Base-by-base conservation (phyloP, 495 filamentous ascomycete genomes). In the Penicillium ucsense region DNA sequence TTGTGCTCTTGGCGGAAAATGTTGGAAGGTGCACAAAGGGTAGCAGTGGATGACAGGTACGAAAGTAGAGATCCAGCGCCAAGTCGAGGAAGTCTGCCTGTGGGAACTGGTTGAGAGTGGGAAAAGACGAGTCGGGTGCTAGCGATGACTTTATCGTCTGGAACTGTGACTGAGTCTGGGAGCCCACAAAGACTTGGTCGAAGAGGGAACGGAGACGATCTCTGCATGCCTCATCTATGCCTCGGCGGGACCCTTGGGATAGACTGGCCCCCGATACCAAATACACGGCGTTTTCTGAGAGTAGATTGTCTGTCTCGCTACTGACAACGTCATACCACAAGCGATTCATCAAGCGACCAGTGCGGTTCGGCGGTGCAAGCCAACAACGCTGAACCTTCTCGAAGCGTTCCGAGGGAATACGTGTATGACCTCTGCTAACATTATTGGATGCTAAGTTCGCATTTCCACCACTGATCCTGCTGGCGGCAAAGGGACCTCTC, bases 41-140 rank as follows among this genome's bases (percentile, higher is more conserved):
- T n/a, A 76, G 59, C 9, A 75, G 61, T 4, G 72, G 70, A 47
- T 76, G 70, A 45, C 74, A 76, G 6, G 69, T 68, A 38, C 71
- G 68, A 46, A 78, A 73, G 47, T 69, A 78, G 11, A 75, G 54
- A 42, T 78, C 74, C n/a, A 78, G 59, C n/a, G 71, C 71, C 63
- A 75, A 75, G 51, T 78, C 73, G n/a, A 78, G 55, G n/a, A 75
- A 66, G 47, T 76, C 73, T 6, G 71, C 67, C 5, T 72, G 71
- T 41, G 74, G 74, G 35, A 76, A 78, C 20, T 53, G 62, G 8
- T 64, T 49, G 8, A 63, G 52, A 39, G 54, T 46, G 41, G 50
- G 61, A 6, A 54, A 51, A 10, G 54, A 41, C 7, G 57, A 57
- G 32, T 40, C 56, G 8, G 57, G 54, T 12, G 60, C 48, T 1